These are phyloP conservation scores for Salvia rosmarinus DNA, from an alignment of 257 asterid species.

Conservation along the genomic window DNA sequence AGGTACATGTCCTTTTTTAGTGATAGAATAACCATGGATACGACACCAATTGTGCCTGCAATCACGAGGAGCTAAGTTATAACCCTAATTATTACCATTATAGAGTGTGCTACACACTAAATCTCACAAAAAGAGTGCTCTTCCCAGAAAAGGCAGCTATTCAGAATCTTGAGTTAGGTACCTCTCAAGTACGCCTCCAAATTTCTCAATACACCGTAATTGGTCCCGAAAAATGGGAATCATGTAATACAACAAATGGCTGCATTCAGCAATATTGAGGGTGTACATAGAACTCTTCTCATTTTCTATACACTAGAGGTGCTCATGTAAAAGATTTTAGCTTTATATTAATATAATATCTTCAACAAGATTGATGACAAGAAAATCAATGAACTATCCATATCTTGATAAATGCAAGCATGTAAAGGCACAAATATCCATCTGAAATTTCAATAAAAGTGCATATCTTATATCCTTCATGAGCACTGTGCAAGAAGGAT, in stretches of 20 bases:
- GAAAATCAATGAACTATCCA: background rate
- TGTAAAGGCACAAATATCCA: background rate
- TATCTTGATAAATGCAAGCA: background rate
- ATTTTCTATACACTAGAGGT: no score
- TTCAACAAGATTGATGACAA: background rate
- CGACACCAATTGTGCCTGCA: conserved; percentile 54
- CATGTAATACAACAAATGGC: background rate
- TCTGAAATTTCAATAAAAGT: background rate
- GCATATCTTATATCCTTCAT: background rate
- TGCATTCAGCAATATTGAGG: background rate
- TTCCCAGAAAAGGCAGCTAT: background rate
- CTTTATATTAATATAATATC: background rate
- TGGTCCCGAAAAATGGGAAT: background rate
- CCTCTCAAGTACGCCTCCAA: background rate
- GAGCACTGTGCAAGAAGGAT: background rate
- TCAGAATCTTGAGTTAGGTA: background rate
- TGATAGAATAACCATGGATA: conserved; percentile 55
- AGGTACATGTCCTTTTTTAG: conserved; percentile 55
- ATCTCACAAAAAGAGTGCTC: background rate
- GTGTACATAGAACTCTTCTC: background rate
- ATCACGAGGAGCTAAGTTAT: conserved; percentile 30
- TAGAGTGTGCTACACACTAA: background rate
- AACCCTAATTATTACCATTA: conserved; percentile 11
- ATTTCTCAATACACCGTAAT: background rate
- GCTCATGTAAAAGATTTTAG: background rate